Conservation (phyloP, 1,284 basidiomycete species). For the Cutaneotrichosporon sp. region DNA sequence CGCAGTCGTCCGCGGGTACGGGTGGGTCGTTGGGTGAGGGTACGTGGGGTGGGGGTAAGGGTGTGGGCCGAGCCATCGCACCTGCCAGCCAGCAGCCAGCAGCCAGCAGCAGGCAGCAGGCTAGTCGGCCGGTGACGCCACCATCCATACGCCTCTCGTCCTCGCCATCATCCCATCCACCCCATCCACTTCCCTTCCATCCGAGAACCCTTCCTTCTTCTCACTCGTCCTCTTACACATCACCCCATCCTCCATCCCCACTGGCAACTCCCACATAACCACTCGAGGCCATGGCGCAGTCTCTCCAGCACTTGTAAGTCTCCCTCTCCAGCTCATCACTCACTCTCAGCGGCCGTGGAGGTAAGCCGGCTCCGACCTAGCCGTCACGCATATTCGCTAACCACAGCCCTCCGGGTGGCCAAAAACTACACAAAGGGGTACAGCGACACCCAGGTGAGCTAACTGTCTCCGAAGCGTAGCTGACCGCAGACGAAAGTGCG, state of each 20-base stretch:
- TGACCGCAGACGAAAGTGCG: slow-evolving; percentile 80
- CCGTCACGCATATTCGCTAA: not conserved
- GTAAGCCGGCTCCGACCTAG: slow-evolving; percentile 29
- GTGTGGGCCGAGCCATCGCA: not conserved
- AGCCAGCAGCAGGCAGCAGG: not conserved
- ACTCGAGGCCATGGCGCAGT: slow-evolving; percentile 36
- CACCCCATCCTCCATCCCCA: not conserved
- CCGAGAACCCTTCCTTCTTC: not conserved
- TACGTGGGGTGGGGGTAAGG: no score
- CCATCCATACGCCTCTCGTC: no score
- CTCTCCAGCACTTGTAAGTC: slow-evolving; percentile 51
- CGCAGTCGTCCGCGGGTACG: not conserved
- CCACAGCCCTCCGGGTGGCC: slow-evolving; percentile 71
- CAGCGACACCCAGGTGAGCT: slow-evolving; percentile 65
- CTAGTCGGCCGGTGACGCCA: not conserved
- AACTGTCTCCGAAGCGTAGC: not conserved
- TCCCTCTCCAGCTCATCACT: not conserved
- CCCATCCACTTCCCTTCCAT: not conserved
- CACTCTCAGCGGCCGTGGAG: slow-evolving; percentile 48
- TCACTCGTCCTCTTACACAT: not conserved
- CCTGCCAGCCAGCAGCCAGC: not conserved
- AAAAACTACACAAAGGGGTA: slow-evolving; percentile 96
- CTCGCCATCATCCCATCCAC: not conserved
- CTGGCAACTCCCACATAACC: not conserved
- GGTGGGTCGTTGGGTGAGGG: no score